phyloP scores from a whole-genome alignment of 345 rosid genomes.

The Gynandropsis gynandra region DNA sequence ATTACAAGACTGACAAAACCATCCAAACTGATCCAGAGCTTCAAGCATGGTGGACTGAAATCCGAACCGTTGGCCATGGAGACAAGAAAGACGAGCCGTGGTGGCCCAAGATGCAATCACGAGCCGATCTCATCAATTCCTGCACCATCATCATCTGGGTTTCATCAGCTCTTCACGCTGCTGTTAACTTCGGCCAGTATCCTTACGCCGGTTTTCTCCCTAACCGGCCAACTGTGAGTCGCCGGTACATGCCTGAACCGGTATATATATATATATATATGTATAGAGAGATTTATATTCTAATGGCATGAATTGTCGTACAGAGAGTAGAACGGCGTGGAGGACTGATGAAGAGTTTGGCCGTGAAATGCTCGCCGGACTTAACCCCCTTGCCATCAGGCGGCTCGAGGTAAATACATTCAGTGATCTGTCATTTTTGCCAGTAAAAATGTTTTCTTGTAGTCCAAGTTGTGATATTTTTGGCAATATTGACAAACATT shows the following conservation, averaged over 20 bases:
- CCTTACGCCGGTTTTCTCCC: too few species aligned
- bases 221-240: constrained; percentile 82
- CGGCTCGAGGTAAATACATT: constrained; percentile 28
- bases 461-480: not conserved
- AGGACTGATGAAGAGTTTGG: constrained; percentile 69
- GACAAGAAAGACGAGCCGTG: constrained; percentile 82
- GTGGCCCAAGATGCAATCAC: constrained; percentile 56
- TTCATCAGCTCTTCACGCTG: constrained; percentile 93
- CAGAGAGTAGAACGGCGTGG: constrained; percentile 54
- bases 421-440: not conserved
- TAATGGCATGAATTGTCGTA: not conserved
- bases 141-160: constrained; percentile 85
- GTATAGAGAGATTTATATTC: too few species aligned
- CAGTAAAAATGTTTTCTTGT: not conserved
- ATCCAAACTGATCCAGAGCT: constrained; percentile 59
- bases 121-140: constrained; percentile 43
- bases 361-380: constrained; percentile 79
- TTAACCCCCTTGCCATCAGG: constrained; percentile 59
- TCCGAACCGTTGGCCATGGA: constrained; percentile 64
- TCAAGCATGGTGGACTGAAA: constrained; percentile 86
- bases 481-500: not conserved
- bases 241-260: constrained; percentile 86
- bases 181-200: too few species aligned
- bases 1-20: constrained; percentile 52
- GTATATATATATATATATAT: too few species aligned